Percentiles rank a stretch among this genome's conserved stretches.
These are phyloP conservation scores for Talaromyces sp. DNA, from an alignment of 2,329 filamentous ascomycete species.

Conservation along the genomic window DNA sequence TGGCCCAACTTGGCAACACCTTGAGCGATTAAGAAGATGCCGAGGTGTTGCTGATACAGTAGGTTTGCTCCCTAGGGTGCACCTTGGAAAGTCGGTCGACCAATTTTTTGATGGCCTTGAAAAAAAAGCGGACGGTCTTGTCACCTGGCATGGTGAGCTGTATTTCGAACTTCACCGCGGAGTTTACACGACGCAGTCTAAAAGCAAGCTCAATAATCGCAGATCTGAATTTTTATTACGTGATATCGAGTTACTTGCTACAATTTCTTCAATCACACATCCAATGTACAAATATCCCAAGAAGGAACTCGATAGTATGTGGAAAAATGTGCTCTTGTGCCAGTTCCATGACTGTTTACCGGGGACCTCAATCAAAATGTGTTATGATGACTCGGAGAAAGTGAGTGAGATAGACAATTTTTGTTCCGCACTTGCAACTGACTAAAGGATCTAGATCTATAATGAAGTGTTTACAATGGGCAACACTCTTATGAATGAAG, in stretches of 20 bases:
- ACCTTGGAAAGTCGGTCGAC: constrained; percentile 85
- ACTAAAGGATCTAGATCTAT: constrained; percentile 58
- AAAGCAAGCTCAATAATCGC: constrained; percentile 94
- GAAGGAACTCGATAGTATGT: constrained; percentile 89
- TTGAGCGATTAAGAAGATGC: constrained; percentile 91
- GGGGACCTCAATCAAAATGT: constrained; percentile 95
- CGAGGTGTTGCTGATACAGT: constrained; percentile 87
- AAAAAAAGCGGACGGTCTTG: constrained; percentile 70
- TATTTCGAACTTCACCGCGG: constrained; percentile 98
- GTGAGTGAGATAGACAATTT: background rate
- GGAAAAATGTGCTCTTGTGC: constrained; percentile 86
- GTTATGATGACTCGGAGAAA: constrained; percentile 90
- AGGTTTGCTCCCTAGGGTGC: constrained; percentile 78
- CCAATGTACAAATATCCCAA: constrained; percentile 84
- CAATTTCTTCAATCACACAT: constrained; percentile 71
- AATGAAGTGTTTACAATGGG: constrained; percentile 77
- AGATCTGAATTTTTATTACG: constrained; percentile 80
- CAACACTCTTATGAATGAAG: constrained; percentile 66
- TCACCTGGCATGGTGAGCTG: constrained; percentile 96
- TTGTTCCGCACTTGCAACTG: background rate
- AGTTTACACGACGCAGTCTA: constrained; percentile 94
- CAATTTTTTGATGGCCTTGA: constrained; percentile 89
- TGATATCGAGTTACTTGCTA: constrained; percentile 84
- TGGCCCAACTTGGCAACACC: constrained; percentile 87
- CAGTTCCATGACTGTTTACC: constrained; percentile 98